Base-by-base conservation (phyloP, 768 basidiomycete species). In the Naganishia vaughanmartiniae region DNA sequence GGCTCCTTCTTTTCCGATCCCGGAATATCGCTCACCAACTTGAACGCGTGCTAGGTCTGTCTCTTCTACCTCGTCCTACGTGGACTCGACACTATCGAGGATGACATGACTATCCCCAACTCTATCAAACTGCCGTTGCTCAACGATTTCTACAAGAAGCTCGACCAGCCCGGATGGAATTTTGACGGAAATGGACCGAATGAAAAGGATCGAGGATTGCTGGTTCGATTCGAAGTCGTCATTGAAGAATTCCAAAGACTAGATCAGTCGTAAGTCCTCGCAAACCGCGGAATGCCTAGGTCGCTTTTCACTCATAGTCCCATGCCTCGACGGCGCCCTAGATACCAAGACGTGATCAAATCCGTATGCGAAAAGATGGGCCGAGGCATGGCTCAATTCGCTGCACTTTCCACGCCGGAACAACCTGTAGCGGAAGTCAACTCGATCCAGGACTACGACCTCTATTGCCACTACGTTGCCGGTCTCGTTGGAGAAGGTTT, bases 401-500 rank as follows among this genome's bases (percentile, higher is more conserved):
- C 92, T 0, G 91, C 91, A 81, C 88, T 88, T 73, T 89, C 91
- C 6, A 89, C 89, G 6, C 84, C 88, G 6, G 87, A 87, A 0
- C 73, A 74, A 42, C 80, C 81, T 34, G 81, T 81, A 65, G 88
- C 88, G 63, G 83, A 86, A 54, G 85, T 96, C 67, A 86, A 87
- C 54, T 87, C 89, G 7, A 82, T 93, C 66, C 84, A 87, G 45
- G 93, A 96, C 74, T 99, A 93, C 83, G 92, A 97, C 80, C 86
- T 99, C 17, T 99, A 99, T 82, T 99, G 95, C 80, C 95, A 99
- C 81, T 97, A 93, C 78, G 95, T 98, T 74, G 95, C 95, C 0
- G 95, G 95, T 2, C 89, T 99, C 69, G 95, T 98, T 70, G 95
- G 95, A 42, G 94, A 98, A 81, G 94, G 94, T 55, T 87, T 95